phyloP scores from a whole-genome alignment of 176 grass and related monocot genomes.

The Dactylis glomerata region DNA sequence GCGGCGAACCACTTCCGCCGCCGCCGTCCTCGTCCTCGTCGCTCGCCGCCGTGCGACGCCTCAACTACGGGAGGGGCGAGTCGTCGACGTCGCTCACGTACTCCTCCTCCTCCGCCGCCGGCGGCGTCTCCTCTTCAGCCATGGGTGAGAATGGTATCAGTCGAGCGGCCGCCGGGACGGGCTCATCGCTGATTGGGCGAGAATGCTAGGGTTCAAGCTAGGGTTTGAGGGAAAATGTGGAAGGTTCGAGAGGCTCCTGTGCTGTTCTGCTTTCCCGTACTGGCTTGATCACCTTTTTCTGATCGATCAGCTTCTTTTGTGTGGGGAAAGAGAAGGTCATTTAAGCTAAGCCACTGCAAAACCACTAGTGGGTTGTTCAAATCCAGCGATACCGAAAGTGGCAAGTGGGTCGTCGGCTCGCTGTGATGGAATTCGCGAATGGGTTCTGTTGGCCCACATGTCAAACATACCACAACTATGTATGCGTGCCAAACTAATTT shows the following conservation, averaged over 20 bases:
- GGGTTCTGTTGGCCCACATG: not conserved
- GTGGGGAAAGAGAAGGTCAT: constrained; percentile 8
- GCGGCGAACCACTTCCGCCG: not conserved
- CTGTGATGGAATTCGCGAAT: not conserved
- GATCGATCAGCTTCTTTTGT: constrained; percentile 5
- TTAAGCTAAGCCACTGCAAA: not conserved
- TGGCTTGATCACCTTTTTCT: constrained; percentile 24
- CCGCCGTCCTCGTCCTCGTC: constrained; percentile 53
- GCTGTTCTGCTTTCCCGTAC: not conserved
- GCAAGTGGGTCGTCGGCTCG: not conserved
- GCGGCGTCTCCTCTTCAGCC: constrained; percentile 9
- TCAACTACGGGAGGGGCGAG: constrained; percentile 43
- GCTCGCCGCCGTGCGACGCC: constrained; percentile 55
- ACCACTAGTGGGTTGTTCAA: not conserved
- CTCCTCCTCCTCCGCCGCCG: constrained; percentile 13
- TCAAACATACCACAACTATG: not conserved
- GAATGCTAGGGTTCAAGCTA: constrained; percentile 33
- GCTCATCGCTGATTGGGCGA: not conserved
- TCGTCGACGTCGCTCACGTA: constrained; percentile 72
- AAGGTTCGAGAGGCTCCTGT: constrained; percentile 26
- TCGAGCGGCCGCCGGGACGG: not conserved
- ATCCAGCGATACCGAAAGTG: not conserved
- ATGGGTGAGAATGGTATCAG: not conserved
- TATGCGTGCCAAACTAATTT: not conserved
- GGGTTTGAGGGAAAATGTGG: constrained; percentile 29